Evolutionary conservation across 2,329 filamentous ascomycete species (phyloP).

Genomic region (Talaromyces sp.): DNA sequence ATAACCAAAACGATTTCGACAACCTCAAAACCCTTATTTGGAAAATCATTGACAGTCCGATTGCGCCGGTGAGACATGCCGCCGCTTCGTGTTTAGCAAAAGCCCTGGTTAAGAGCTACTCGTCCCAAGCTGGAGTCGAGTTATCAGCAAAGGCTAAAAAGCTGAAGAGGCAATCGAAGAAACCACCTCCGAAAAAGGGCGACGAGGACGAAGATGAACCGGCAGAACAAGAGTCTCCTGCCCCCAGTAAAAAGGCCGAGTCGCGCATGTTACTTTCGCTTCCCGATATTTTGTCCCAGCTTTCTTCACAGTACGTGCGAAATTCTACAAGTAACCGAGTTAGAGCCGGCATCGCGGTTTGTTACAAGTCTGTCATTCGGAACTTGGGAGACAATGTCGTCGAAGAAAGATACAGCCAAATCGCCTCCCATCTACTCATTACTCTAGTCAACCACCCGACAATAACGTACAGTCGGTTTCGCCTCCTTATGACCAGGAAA

Average conservation of each 20-base stretch:
- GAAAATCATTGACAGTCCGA: conserved; percentile 79
- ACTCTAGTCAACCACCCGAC: conserved; percentile 74
- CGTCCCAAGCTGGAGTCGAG: conserved; percentile 52
- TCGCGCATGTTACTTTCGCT: conserved; percentile 69
- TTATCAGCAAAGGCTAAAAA: conserved; percentile 60
- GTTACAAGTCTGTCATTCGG: conserved; percentile 77
- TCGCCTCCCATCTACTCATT: conserved; percentile 73
- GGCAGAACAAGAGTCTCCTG: conserved; percentile 68
- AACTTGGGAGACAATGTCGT: conserved; percentile 77
- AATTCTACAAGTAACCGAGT: conserved; percentile 73
- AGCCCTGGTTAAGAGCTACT: conserved; percentile 76
- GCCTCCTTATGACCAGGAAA: conserved; percentile 76
- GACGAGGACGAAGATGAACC: conserved; percentile 71
- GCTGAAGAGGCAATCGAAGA: conserved; percentile 68
- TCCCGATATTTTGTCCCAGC: conserved; percentile 68
- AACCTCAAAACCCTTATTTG: conserved; percentile 76
- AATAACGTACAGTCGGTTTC: conserved; percentile 80
- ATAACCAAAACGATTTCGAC: conserved; percentile 86
- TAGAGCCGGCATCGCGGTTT: conserved; percentile 78
- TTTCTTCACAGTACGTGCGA: conserved; percentile 77
- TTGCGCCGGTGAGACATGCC: conserved; percentile 72
- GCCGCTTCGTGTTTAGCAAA: conserved; percentile 81
- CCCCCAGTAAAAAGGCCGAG: conserved; percentile 64
- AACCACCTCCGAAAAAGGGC: conserved; percentile 50
- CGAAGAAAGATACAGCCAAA: conserved; percentile 74